Percentiles rank a stretch among this genome's conserved stretches.
Evolutionary conservation across 2,329 filamentous ascomycete species (phyloP).

Genomic region (Drechmeria coniospora): DNA sequence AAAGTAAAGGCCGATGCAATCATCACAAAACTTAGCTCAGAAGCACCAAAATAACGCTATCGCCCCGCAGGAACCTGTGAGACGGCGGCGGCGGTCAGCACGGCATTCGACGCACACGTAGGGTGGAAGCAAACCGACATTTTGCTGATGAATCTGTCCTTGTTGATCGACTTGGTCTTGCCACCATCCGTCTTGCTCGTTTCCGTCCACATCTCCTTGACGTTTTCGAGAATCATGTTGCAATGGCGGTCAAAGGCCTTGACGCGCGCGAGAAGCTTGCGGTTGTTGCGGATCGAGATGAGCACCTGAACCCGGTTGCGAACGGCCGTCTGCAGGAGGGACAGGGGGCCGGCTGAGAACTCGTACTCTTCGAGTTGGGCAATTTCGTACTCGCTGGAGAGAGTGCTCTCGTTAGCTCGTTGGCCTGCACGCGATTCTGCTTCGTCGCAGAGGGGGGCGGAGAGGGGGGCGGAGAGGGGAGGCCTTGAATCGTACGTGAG

Average conservation of each 20-base stretch:
- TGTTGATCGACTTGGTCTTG: conserved; percentile 65
- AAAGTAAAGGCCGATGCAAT: too few relatives aligned
- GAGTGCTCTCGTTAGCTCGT: conserved; percentile 1
- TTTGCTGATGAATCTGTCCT: conserved; percentile 96
- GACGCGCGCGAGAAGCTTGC: conserved; percentile 89
- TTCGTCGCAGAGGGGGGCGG: conserved; percentile 3
- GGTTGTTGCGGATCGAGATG: conserved; percentile 95
- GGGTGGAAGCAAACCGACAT: conserved; percentile 43
- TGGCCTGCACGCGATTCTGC: too few relatives aligned
- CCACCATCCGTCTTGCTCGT: conserved; percentile 59
- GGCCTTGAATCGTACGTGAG: conserved; percentile 55
- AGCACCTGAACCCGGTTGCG: conserved; percentile 90
- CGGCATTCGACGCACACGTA: background rate
- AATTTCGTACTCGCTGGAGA: conserved; percentile 78
- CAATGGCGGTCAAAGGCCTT: conserved; percentile 98
- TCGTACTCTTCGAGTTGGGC: conserved; percentile 49
- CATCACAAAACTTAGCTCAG: conserved; percentile 42
- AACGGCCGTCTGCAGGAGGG: conserved; percentile 92
- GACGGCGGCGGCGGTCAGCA: background rate
- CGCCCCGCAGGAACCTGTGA: conserved; percentile 67
- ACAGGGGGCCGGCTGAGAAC: conserved; percentile 44
- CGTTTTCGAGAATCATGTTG: conserved; percentile 97
- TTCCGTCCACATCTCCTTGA: conserved; percentile 97
- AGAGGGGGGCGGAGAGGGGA: conserved; percentile 3
- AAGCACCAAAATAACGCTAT: conserved; percentile 76